A percentile compares a stretch with the other conserved stretches of the same genome.
Conservation (phyloP, 2,329 filamentous ascomycete genomes). For the Neopestalotiopsis sp. region DNA sequence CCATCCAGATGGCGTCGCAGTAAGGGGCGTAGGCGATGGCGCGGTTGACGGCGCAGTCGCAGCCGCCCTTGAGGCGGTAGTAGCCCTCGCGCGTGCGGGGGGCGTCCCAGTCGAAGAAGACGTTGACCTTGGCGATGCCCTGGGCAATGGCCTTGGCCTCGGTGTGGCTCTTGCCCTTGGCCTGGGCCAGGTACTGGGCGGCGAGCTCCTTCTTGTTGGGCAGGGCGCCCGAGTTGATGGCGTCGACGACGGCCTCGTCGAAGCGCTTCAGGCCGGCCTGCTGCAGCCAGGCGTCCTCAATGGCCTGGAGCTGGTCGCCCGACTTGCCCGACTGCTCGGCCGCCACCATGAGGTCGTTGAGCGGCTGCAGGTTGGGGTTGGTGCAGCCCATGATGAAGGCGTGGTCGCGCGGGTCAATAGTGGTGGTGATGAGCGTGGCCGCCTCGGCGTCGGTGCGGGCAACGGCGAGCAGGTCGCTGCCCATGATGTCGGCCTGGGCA, state of each 20-base stretch:
- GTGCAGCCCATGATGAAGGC: constrained; percentile 89
- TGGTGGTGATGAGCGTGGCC: constrained; percentile 94
- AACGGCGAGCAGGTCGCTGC: constrained; percentile 84
- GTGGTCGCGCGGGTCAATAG: constrained; percentile 95
- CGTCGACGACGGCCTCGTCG: constrained; percentile 84
- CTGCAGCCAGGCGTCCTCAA: constrained; percentile 87
- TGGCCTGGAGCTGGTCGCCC: constrained; percentile 81
- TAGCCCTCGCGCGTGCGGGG: constrained; percentile 92
- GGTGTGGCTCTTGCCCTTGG: constrained; percentile 82
- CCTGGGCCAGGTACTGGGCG: constrained; percentile 67
- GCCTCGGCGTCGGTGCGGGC: constrained; percentile 97
- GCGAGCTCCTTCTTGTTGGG: constrained; percentile 73
- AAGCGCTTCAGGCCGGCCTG: constrained; percentile 86
- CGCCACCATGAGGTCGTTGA: constrained; percentile 88
- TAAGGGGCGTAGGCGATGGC: constrained; percentile 92
- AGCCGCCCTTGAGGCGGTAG: constrained; percentile 91
- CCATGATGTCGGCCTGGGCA: constrained; percentile 98
- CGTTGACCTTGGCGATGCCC: constrained; percentile 75
- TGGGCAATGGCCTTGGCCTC: constrained; percentile 84
- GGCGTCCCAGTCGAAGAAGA: constrained; percentile 96
- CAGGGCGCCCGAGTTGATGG: constrained; percentile 72
- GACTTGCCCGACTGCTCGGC: constrained; percentile 83
- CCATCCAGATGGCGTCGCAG: constrained; percentile 98
- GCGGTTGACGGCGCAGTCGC: constrained; percentile 87
- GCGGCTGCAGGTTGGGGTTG: constrained; percentile 80